These are phyloP conservation scores for Podospora comata DNA, from an alignment of 495 filamentous ascomycete genomes.

Conservation along the genomic window DNA sequence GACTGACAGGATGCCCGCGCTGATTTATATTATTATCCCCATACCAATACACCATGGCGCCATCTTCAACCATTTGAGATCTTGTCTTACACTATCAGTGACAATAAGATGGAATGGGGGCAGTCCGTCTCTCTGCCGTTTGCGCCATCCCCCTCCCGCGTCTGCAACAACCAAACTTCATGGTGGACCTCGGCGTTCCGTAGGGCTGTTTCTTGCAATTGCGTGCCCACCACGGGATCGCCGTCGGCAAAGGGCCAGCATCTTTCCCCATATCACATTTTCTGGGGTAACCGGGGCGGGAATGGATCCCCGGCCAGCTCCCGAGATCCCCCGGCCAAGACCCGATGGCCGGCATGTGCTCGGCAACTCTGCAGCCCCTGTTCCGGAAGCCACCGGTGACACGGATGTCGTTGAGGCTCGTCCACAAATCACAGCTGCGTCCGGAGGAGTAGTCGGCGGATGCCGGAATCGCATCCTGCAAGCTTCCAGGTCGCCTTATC, in stretches of 20 bases:
- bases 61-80: no score
- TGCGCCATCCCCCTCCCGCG: neutral
- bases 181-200: neutral
- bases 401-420: neutral
- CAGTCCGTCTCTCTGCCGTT: neutral
- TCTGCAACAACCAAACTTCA: neutral
- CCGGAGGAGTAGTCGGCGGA: neutral
- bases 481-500: no score
- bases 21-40: no score
- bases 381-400: neutral
- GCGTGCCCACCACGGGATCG: neutral
- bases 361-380: neutral
- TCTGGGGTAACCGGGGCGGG: neutral
- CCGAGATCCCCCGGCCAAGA: neutral
- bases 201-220: neutral
- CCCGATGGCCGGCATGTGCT: neutral
- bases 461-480: neutral
- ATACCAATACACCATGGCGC: no score
- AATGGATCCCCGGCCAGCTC: neutral
- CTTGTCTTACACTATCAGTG: no score
- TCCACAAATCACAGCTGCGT: neutral
- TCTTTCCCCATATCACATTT: neutral
- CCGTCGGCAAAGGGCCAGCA: neutral
- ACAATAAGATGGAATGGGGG: no score
- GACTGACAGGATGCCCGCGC: neutral